Base-by-base conservation (phyloP, 805 yeast species). In the Brettanomyces sp. region DNA sequence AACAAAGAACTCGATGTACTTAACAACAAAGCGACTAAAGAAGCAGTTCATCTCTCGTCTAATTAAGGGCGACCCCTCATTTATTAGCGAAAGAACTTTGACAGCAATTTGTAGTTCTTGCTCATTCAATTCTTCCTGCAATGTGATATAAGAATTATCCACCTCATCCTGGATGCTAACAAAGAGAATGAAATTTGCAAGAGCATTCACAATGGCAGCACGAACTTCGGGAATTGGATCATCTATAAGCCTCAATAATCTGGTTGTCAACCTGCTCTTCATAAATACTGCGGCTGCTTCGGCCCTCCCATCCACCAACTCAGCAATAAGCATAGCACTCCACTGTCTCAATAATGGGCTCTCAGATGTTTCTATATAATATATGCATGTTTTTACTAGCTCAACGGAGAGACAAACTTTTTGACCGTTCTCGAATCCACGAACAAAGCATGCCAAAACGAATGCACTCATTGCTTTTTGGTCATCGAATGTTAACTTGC, bases 141-240 rank as follows among this genome's bases (percentile, higher is more conserved):
- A 23, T 3, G 56, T 41, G 12, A 46, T 41, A 45, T 47, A 53
- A 28, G 43, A 49, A 4, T 67, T 70, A n/a, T 51, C 55, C 2
- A 40, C 36, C 5, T 65, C 60, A 5, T 69, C 76, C 1, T 66
- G 63, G 4, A 61, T 59, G 33, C 71, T 78, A 4, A 82, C 77
- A 34, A 85, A 21, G 1, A 55, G 36, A 39, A 61, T 63, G 56
- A 81, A 87, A 36, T 80, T 76, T 4, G 88, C 77, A 42, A 91
- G 66, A 0, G 95, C 85, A 33, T 80, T 67, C 11, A 93, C 66
- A 4, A 87, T 77, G 0, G 97, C 86, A 0, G 96, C 84, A 46
- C 98, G 71, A 1, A 93, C 95, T 62, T 93, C 99, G 0, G 98
- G 96, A 41, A 91, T 88, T 0, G 97, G 96, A 59, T 93, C 98